Evolutionary conservation across 768 basidiomycete species (phyloP).

Genomic region (Amanita rubescens): DNA sequence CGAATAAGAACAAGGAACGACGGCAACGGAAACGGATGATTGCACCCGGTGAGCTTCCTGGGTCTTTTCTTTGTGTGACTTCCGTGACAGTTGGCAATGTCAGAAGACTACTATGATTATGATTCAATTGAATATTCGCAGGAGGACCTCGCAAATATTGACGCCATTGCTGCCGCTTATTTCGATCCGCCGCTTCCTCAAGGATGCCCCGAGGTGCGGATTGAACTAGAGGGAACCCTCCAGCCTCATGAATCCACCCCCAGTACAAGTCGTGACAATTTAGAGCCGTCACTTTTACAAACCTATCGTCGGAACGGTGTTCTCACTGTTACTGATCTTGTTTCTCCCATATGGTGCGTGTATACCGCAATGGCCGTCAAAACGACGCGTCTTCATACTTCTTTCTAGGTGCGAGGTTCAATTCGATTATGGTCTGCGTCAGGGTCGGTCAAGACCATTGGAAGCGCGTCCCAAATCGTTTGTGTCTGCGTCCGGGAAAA

Average conservation of each 20-base stretch:
- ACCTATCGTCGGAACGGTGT: slow-evolving; percentile 37
- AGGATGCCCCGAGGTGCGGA: slow-evolving; percentile 25
- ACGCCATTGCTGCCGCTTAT: slow-evolving; percentile 26
- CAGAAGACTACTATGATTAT: slow-evolving; percentile 37
- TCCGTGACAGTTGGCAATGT: neutral
- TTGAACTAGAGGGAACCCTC: slow-evolving; percentile 24
- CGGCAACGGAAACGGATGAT: too few relatives aligned
- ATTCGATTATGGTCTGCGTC: slow-evolving; percentile 67
- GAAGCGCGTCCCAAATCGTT: slow-evolving; percentile 49
- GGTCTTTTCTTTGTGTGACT: neutral
- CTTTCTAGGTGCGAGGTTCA: slow-evolving; percentile 68
- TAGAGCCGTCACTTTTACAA: slow-evolving; percentile 26
- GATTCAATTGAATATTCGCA: slow-evolving; percentile 50
- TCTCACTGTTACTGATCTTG: slow-evolving; percentile 58
- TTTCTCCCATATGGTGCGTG: slow-evolving; percentile 52
- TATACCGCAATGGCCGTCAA: neutral
- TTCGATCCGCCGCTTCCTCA: slow-evolving; percentile 3
- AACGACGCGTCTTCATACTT: slow-evolving; percentile 1
- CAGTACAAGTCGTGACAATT: neutral
- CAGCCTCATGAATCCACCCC: neutral
- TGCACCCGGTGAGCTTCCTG: slow-evolving; percentile 23
- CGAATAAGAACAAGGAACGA: too few relatives aligned
- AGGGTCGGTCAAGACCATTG: slow-evolving; percentile 42
- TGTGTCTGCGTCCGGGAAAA: slow-evolving; percentile 47
- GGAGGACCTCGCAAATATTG: slow-evolving; percentile 46